Evolutionary conservation across 2,329 filamentous ascomycete genomes (phyloP), one percentile per base, ranked within the genome.

Genomic region (Aspergillus clavatus): DNA sequence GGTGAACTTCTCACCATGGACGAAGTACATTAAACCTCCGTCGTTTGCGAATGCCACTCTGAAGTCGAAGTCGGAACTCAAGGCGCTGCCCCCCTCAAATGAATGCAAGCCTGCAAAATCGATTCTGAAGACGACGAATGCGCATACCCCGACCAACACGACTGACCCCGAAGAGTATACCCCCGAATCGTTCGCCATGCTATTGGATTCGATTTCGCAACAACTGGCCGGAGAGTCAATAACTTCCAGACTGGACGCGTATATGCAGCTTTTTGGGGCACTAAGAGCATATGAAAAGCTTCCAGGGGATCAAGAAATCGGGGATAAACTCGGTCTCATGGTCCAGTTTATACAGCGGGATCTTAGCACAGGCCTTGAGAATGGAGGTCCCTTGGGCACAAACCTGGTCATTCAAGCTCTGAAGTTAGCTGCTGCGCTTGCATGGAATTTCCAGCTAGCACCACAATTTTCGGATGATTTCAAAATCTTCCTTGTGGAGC

Each of bases 311-410:
- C 80, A 85, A 45, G 82, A 83, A 8, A 73, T 95, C 43, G 78
- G 82, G 46, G 79, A 81, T 40, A 94, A 93, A 66, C 84, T 96
- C 75, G 77, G 78, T 8, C 70, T 87, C 2, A 78, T 97, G 47
- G 81, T 82, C 54, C 84, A 89, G 48, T 95, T 89, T 61, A 88
- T 97, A 44, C 82, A 86, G 58, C 80, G 90, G 48, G 93, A 98
- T 62, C 75, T 95, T 19, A 78, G 76, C 5, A 76, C 81, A 8
- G 82, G 80, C 75, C 78, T 27, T 63, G 75, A 5, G 71, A 77
- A 47, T 77, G 80, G 40, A 68, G 65, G 62, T 37, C 71, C 72
- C 45, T 33, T 73, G 28, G 87, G 95, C 57, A 78, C 78, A 1
- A 84, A 84, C 36, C 76, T 97, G 10, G 77, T 84, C 38, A 84